phyloP scores from a whole-genome alignment of 805 yeast species.

The Myxozyma sirexii region DNA sequence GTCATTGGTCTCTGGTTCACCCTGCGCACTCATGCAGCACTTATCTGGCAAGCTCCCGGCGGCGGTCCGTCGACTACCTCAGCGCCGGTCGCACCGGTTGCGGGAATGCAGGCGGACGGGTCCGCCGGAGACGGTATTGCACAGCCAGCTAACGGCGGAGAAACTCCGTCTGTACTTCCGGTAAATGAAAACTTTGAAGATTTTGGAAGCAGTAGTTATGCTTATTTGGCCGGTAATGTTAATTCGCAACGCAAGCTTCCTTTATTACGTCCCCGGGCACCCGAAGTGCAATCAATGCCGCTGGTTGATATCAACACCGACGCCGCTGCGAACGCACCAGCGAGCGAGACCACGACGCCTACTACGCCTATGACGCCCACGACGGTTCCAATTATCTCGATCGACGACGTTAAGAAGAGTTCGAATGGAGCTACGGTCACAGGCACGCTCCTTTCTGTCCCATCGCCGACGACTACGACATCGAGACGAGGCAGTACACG shows the following conservation, averaged over 20 bases:
- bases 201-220: not conserved
- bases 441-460: not conserved
- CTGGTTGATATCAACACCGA: conserved; percentile 17
- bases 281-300: conserved; percentile 21
- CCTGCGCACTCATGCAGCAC: conserved; percentile 90
- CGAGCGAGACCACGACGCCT: not conserved
- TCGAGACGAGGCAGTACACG: conserved; percentile 24
- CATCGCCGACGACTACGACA: conserved; percentile 9
- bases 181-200: conserved; percentile 25
- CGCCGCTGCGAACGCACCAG: not conserved
- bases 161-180: conserved; percentile 18
- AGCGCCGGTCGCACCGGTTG: conserved; percentile 14
- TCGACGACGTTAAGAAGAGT: not conserved
- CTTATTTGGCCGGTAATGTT: conserved; percentile 1
- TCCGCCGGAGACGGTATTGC: not conserved
- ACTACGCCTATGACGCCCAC: not conserved
- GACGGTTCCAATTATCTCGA: not conserved
- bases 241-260: conserved; percentile 25
- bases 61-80: conserved; percentile 19
- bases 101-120: not conserved
- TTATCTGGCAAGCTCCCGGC: conserved; percentile 65
- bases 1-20: conserved; percentile 90
- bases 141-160: conserved; percentile 3
- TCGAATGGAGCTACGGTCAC: not conserved
- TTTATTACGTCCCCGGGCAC: conserved; percentile 8